These are phyloP conservation scores for Ehretia macrophylla DNA, from an alignment of 257 asterid species.

Conservation along the genomic window DNA sequence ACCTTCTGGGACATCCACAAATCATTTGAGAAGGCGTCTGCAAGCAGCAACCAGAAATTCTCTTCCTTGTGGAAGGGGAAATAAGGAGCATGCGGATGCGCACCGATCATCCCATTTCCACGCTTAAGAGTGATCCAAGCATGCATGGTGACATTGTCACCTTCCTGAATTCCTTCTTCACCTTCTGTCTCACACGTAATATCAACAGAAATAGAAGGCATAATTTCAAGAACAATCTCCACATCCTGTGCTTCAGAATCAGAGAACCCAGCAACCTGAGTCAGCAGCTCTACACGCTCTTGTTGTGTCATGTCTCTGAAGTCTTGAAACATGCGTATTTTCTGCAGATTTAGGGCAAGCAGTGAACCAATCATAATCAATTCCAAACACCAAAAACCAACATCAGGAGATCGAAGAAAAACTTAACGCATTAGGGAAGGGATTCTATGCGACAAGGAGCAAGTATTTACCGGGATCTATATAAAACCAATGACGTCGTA, in stretches of 20 bases:
- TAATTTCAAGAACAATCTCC: constrained; percentile 86
- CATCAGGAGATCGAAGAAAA: too few relatives aligned
- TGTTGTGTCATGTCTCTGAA: constrained; percentile 62
- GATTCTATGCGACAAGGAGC: too few relatives aligned
- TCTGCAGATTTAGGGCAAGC: constrained; percentile 34
- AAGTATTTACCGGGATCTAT: too few relatives aligned
- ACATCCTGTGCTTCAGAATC: constrained; percentile 68
- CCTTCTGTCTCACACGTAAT: constrained; percentile 97
- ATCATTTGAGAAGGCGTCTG: constrained; percentile 73
- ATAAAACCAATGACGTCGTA: too few relatives aligned
- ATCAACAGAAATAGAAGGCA: constrained; percentile 80
- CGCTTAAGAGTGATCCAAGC: constrained; percentile 89
- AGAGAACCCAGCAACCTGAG: constrained; percentile 84
- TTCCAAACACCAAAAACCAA: too few relatives aligned
- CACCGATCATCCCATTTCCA: constrained; percentile 58
- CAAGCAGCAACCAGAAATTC: constrained; percentile 87
- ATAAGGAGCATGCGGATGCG: constrained; percentile 83
- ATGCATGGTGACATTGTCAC: constrained; percentile 90
- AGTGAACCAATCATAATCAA: neutral
- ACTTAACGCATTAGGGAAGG: too few relatives aligned
- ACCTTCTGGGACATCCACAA: constrained; percentile 95
- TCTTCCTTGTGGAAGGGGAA: constrained; percentile 85
- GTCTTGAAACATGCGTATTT: constrained; percentile 87
- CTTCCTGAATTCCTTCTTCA: constrained; percentile 96
- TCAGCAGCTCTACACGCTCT: constrained; percentile 79